phyloP scores from a whole-genome alignment of 345 rosid species.

The Linum usitatissimum region DNA sequence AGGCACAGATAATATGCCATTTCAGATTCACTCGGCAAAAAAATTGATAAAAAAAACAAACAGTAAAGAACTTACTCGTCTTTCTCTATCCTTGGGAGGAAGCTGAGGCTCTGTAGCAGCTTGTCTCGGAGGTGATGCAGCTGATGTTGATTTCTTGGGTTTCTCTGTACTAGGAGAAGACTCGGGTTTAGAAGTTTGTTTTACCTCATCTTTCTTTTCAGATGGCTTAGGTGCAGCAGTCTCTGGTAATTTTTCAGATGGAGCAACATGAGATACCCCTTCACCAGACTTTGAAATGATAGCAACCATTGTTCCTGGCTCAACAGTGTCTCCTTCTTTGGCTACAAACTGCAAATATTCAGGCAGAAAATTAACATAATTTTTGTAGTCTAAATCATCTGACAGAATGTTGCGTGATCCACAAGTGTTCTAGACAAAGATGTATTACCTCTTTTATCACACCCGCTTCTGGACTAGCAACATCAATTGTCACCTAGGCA shows the following conservation, averaged over 20 bases:
- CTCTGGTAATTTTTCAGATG: slow-evolving; percentile 47
- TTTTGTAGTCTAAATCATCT: background rate
- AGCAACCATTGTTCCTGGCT: slow-evolving; percentile 80
- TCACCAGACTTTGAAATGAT: slow-evolving; percentile 79
- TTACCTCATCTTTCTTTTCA: slow-evolving; percentile 27
- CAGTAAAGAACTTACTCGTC: slow-evolving; percentile 48
- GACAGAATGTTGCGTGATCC: background rate
- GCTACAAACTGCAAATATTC: slow-evolving; percentile 51
- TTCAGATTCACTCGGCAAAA: background rate
- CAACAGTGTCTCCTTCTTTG: slow-evolving; percentile 96
- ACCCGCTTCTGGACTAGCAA: slow-evolving; percentile 79
- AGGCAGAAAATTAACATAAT: background rate
- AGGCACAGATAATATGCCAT: background rate
- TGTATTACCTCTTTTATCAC: slow-evolving; percentile 55
- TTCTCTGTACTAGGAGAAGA: slow-evolving; percentile 30
- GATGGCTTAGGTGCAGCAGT: slow-evolving; percentile 45
- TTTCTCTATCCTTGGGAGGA: slow-evolving; percentile 97
- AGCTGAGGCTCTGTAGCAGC: slow-evolving; percentile 87
- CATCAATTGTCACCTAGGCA: slow-evolving; percentile 69
- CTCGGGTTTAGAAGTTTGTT: slow-evolving; percentile 42
- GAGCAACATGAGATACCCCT: slow-evolving; percentile 66
- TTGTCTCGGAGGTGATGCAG: slow-evolving; percentile 48
- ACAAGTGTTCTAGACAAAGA: background rate
- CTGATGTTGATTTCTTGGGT: slow-evolving; percentile 31
- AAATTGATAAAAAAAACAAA: too few relatives aligned